These are phyloP conservation scores for Mucor velutinosus DNA, from an alignment of 371 early-diverging fungal species.

Conservation along the genomic window DNA sequence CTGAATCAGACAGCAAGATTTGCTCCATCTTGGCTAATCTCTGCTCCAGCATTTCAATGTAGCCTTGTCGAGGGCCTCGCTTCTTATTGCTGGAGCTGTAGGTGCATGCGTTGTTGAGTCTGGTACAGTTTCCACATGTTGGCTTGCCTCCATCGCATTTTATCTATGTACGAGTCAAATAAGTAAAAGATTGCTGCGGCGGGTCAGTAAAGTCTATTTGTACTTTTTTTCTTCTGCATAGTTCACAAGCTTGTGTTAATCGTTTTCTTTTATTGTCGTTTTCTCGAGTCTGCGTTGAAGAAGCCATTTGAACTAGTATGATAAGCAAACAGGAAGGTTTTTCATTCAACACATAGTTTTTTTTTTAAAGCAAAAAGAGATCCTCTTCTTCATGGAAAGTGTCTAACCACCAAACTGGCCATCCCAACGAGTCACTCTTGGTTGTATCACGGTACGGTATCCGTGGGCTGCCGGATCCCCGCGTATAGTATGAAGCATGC, in stretches of 20 bases:
- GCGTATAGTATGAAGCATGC: neutral
- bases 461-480: neutral
- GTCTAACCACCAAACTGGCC: too few relatives aligned
- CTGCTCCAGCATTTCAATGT: constrained; percentile 75
- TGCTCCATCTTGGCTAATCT: constrained; percentile 75
- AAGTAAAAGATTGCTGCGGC: constrained; percentile 7
- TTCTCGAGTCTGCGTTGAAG: constrained; percentile 1
- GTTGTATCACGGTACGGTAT: neutral
- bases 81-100: constrained; percentile 76
- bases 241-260: constrained; percentile 81
- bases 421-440: neutral
- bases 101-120: constrained; percentile 63
- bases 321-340: neutral
- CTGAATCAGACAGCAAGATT: constrained; percentile 41
- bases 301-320: neutral
- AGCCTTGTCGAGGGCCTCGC: constrained; percentile 79
- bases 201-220: neutral
- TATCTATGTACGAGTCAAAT: constrained; percentile 40
- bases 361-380: too few relatives aligned
- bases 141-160: constrained; percentile 82
- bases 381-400: too few relatives aligned
- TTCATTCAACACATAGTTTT: neutral
- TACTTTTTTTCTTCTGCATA: constrained; percentile 81
- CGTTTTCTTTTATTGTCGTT: constrained; percentile 61
- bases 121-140: constrained; percentile 77